Evolutionary conservation across 1,284 basidiomycete genomes (phyloP), one percentile per base, ranked within the genome.

Genomic region (Paramarasmius palmivorus): DNA sequence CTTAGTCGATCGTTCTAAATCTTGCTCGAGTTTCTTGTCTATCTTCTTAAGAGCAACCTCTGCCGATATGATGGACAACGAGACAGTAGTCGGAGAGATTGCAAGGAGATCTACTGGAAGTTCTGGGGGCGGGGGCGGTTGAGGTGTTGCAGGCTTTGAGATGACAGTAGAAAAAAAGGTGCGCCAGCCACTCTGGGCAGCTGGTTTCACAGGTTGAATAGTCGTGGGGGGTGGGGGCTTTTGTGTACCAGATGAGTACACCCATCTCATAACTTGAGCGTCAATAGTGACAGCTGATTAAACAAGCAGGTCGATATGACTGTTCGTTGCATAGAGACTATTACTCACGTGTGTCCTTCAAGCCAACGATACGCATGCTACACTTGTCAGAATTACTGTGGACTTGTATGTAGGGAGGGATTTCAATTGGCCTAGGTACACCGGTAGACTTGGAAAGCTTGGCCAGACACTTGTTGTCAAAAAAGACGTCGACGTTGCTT

Each of bases 1-100:
- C 81, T 98, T 98, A 0, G 95, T 99, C 8, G 93, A 93, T 48
- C 96, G 80, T 61, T 93, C 83, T 32, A 99, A 78, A 68, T 98
- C 96, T 2, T 78, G 68, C 1, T 82, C 79, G 58, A 95, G 83
- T 57, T 90, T 87, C 57, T 82, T 77, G 56, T 89, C 85, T 2
- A 95, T 73, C 17, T 32, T 32, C 29, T 76, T 79, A 19, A 97
- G 90, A 54, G 81, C 79, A 37, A 96, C 80, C 44, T 92, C 84
- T 0, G 92, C 94, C 22, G 90, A 86, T 63, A 92, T 95, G 29
- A 96, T 85, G 1, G 90, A 85, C 35, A 98, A 75, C 15, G 86
- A 80, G 19, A 98, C 88, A 50, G 77, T 84, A 1, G 87, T 83
- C 32, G 81, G 75, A 32, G 83, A 77, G 25, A 85, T 62, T 29